These are phyloP conservation scores for Phymatotrichopsis omnivora DNA, from an alignment of 2,329 filamentous ascomycete species.

Conservation along the genomic window DNA sequence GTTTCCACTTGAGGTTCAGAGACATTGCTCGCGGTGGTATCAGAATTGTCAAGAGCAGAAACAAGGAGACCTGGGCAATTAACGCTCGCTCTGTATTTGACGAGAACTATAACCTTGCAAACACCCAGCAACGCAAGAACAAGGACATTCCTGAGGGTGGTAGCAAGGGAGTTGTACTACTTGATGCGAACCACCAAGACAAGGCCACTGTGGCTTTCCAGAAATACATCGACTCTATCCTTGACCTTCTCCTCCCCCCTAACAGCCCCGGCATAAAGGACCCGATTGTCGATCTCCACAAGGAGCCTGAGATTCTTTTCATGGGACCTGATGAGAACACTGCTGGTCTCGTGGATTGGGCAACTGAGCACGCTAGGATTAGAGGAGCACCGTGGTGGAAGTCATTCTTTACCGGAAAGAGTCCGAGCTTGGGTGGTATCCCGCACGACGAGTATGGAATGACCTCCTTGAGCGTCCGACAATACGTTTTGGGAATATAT, in stretches of 20 bases:
- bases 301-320: constrained; percentile 93
- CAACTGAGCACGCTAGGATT: constrained; percentile 81
- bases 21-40: constrained; percentile 96
- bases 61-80: constrained; percentile 90
- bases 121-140: constrained; percentile 98
- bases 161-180: constrained; percentile 92
- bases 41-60: constrained; percentile 95
- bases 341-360: constrained; percentile 93
- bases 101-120: constrained; percentile 96
- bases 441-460: constrained; percentile 95
- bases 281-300: constrained; percentile 88
- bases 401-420: constrained; percentile 99
- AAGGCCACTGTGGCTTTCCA: constrained; percentile 88
- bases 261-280: constrained; percentile 96
- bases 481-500: constrained; percentile 95
- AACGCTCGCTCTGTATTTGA: constrained; percentile 95
- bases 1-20: constrained; percentile 91
- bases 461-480: constrained; percentile 92
- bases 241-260: constrained; percentile 84
- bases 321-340: constrained; percentile 99
- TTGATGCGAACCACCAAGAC: constrained; percentile 90
- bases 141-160: constrained; percentile 98
- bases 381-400: constrained; percentile 98
- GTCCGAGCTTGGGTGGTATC: constrained; percentile 87
- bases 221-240: constrained; percentile 98